Evolutionary conservation across 768 basidiomycete species (phyloP), one percentile per base, ranked within the genome.

Genomic region (Neoboletus subvelutipes): DNA sequence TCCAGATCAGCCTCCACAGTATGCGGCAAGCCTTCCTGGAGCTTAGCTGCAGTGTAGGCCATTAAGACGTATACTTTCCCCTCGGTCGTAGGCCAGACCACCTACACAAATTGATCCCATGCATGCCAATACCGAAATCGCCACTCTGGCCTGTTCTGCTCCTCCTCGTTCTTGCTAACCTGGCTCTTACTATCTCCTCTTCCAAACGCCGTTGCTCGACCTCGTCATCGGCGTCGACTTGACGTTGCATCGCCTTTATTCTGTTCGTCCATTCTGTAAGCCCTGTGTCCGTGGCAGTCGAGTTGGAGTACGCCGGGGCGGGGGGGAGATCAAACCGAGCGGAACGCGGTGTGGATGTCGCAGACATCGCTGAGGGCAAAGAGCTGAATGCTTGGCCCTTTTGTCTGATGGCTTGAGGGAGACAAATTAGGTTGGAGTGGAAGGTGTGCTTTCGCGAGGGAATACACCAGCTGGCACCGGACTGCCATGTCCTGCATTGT

Each of bases 221-320:
- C 67, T 90, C 89, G 56, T 91, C 90, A 59, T 90, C 87, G 15
- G 85, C 85, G 59, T 93, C 90, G 26, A 91, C 86, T 64, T 91
- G 88, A 57, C 83, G 81, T 68, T 92, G 90, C 71, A 92, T 73
- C 17, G 83, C 87, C 68, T 86, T 87, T 69, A 93, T 90, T 76
- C 80, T 86, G 72, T 75, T 86, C 15, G 90, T 82, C 90, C 90
- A 92, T 70, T 92, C 88, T 17, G 88, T 80, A n/a, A 91, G 77
- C 48, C 83, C 86, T 4, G 78, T 75, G 63, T 90, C 88, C 20
- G 85, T 77, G 18, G 65, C 49, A 8, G 61, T 39, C 5, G 67
- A 55, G 34, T 22, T 47, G 43, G 71, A 54, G 58, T 45, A 18
- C 0, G 58, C 13, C 40, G 72, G 71, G 26, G 71, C 70, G 26